These are phyloP conservation scores for Zygosaccharomyces sapae DNA, from an alignment of 1,139 yeast genomes.

Conservation along the genomic window DNA sequence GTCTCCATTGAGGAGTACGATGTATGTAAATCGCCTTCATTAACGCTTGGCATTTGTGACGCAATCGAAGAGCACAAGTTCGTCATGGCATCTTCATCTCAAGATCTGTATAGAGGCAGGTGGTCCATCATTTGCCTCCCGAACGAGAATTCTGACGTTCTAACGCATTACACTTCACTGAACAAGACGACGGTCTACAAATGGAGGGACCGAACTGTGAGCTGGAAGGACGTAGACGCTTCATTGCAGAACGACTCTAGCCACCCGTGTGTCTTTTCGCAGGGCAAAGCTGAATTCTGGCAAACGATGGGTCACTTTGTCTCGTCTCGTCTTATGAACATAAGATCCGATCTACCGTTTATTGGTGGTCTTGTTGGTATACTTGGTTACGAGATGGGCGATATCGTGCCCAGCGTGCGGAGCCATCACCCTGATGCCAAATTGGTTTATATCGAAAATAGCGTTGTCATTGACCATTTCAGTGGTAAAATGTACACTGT, in stretches of 20 bases:
- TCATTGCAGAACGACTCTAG: slow-evolving; percentile 3
- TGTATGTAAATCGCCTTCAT: slow-evolving; percentile 18
- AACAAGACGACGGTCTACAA: slow-evolving; percentile 36
- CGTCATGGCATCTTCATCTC: slow-evolving; percentile 28
- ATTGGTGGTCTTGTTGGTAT: slow-evolving; percentile 86
- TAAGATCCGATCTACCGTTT: slow-evolving; percentile 53
- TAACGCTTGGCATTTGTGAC: slow-evolving; percentile 27
- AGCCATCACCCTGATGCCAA: slow-evolving; percentile 63
- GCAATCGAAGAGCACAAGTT: slow-evolving; percentile 23
- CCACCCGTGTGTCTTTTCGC: slow-evolving; percentile 16
- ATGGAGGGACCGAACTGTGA: slow-evolving; percentile 29
- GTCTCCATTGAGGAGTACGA: slow-evolving; percentile 9
- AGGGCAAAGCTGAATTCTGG: slow-evolving; percentile 32
- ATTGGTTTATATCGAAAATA: slow-evolving; percentile 65
- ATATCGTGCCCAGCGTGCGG: slow-evolving; percentile 37
- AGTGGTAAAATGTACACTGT: slow-evolving; percentile 51
- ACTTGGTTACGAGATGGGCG: slow-evolving; percentile 82
- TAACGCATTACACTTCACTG: slow-evolving; percentile 50
- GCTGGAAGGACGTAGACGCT: slow-evolving; percentile 6
- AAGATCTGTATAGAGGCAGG: slow-evolving; percentile 46
- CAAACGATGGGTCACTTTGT: slow-evolving; percentile 47
- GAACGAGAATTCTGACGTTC: slow-evolving; percentile 48
- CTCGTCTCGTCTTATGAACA: slow-evolving; percentile 34
- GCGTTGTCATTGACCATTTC: slow-evolving; percentile 52
- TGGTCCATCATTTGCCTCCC: slow-evolving; percentile 87